Evolutionary conservation across 768 basidiomycete genomes (phyloP), one percentile per base, ranked within the genome.

Genomic region (Suillus plorans): DNA sequence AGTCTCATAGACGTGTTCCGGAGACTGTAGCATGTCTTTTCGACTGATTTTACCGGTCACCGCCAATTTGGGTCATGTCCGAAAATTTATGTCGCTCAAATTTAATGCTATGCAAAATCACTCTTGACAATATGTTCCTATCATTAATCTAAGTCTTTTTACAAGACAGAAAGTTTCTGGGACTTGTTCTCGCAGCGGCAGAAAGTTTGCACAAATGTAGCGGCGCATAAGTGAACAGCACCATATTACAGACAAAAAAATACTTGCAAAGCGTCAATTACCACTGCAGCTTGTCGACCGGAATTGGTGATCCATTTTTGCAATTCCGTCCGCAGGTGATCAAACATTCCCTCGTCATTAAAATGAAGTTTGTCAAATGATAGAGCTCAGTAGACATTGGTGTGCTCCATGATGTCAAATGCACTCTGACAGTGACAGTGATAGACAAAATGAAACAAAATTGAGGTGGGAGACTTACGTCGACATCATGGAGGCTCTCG

Each of bases 311-410:
- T 18, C 41, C 67, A 47, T 4, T 31, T 25, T 57, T 74, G 69
- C 16, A 80, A 28, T 45, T 73, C 63, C 0, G 9, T 37, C 62
- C 72, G 72, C 14, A 80, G 61, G 64, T 80, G 80, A 42, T 77
- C 67, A 10, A n/a, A n/a, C n/a, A n/a, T n/a, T n/a, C n/a, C n/a
- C 72, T 66, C 65, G 53, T 73, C 49, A 61, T 79, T 71, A 31
- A 70, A 68, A 69, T 84, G 82, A 18, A 82, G 74, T 5, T 73
- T 69, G 67, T 84, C 80, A 61, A 72, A 79, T 8, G 76, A 77
- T 1, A 1, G 25, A 39, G 77, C 74, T 9, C 44, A 36, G 63
- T 78, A 65, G 18, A 77, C 73, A 67, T 82, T 78, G 7, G 75
- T 77, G 61, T 74, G 59, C 34, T 57, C 62, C 12, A 82, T 58